These are phyloP conservation scores for Phytopythium mirpurense DNA, from an alignment of 352 stramenopile species.

Conservation along the genomic window DNA sequence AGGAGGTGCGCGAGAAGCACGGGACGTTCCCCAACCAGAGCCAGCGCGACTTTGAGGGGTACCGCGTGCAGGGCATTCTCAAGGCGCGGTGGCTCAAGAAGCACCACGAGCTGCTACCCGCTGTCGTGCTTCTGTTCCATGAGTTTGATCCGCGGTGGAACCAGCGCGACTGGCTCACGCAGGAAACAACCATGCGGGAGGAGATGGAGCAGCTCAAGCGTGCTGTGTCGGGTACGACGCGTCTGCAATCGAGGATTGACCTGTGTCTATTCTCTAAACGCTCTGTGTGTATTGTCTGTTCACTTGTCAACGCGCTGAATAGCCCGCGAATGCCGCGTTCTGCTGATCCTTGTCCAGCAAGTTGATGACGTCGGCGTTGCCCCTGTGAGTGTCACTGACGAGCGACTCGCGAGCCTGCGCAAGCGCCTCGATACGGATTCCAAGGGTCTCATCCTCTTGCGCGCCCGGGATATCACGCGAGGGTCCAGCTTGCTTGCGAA, in stretches of 20 bases:
- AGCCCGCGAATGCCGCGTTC: conserved; percentile 68
- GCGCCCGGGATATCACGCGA: conserved; percentile 54
- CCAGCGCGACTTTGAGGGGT: conserved; percentile 79
- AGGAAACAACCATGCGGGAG: conserved; percentile 64
- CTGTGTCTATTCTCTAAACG: too few relatives aligned
- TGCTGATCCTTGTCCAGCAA: conserved; percentile 79
- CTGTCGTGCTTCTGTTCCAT: conserved; percentile 77
- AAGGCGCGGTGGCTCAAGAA: conserved; percentile 86
- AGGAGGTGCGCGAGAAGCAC: conserved; percentile 82
- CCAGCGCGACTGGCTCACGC: conserved; percentile 57
- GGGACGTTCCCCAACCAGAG: conserved; percentile 80
- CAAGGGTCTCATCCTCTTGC: conserved; percentile 67
- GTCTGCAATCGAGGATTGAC: too few relatives aligned
- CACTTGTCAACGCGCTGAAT: too few relatives aligned
- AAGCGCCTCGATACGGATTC: conserved; percentile 68
- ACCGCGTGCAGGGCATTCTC: conserved; percentile 59
- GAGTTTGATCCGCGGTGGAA: conserved; percentile 80
- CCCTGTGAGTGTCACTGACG: conserved; percentile 64
- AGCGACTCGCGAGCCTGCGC: conserved; percentile 62
- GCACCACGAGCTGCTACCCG: conserved; percentile 75
- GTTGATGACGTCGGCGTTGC: conserved; percentile 60
- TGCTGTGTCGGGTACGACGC: conserved; percentile 30
- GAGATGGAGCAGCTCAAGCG: conserved; percentile 72
- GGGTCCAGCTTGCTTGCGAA: conserved; percentile 60
- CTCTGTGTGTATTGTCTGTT: too few relatives aligned